Percentiles rank a stretch among this genome's conserved stretches.
Evolutionary conservation across 768 basidiomycete genomes (phyloP).

Genomic region (Lactarius vividus): DNA sequence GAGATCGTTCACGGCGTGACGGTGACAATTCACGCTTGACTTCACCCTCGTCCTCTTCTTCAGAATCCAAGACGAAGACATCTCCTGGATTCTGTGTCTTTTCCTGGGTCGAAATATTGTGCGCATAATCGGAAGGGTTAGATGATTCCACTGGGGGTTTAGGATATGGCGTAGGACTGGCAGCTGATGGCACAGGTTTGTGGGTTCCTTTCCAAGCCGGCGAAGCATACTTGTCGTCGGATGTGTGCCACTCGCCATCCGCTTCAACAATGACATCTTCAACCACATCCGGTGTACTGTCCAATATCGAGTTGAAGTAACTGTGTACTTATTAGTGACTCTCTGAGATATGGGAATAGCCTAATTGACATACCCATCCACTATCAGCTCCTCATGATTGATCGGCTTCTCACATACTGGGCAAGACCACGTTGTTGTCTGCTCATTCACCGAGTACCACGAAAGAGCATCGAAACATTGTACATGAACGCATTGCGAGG

Average conservation of each 20-base stretch:
- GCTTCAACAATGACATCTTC: constrained; percentile 95
- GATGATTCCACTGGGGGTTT: neutral
- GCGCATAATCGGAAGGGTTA: constrained; percentile 1
- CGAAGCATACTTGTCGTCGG: constrained; percentile 82
- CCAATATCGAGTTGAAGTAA: constrained; percentile 85
- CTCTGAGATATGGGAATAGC: neutral
- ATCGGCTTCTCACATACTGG: constrained; percentile 87
- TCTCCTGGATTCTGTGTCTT: constrained; percentile 47
- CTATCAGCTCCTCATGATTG: constrained; percentile 75
- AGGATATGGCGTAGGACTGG: constrained; percentile 8
- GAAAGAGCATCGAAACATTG: constrained; percentile 95
- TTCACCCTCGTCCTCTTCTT: constrained; percentile 67
- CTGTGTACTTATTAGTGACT: constrained; percentile 40
- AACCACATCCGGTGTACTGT: constrained; percentile 68
- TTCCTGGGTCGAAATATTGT: constrained; percentile 22
- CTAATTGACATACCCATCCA: constrained; percentile 74
- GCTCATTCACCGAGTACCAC: constrained; percentile 94
- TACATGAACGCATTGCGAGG: constrained; percentile 81
- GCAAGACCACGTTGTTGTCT: constrained; percentile 94
- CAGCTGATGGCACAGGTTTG: constrained; percentile 32
- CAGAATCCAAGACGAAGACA: constrained; percentile 65
- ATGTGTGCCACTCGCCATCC: constrained; percentile 94
- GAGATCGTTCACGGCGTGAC: constrained; percentile 40
- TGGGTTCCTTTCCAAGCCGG: constrained; percentile 62
- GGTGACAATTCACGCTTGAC: constrained; percentile 77